Conservation (phyloP, 1,284 basidiomycete genomes). For the Bondarzewia mesenterica region DNA sequence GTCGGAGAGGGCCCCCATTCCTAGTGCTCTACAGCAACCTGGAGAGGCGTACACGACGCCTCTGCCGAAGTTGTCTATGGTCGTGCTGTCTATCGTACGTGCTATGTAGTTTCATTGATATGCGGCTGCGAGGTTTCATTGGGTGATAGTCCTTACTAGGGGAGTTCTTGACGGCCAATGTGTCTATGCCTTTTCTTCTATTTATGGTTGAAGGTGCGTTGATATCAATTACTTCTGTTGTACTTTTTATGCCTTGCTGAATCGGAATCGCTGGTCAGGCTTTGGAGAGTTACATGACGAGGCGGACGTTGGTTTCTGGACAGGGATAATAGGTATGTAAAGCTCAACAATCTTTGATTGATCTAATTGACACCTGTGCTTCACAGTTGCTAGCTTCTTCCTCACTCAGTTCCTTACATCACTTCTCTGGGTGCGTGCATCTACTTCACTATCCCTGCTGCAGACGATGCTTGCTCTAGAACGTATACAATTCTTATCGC, state of each 20-base stretch:
- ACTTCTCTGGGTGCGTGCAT: slow-evolving; percentile 64
- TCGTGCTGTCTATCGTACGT: slow-evolving; percentile 81
- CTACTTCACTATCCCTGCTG: slow-evolving; percentile 7
- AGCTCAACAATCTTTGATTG: slow-evolving; percentile 5
- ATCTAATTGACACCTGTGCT: slow-evolving; percentile 5
- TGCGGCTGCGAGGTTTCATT: not conserved
- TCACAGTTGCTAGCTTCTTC: slow-evolving; percentile 70
- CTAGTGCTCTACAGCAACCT: slow-evolving; percentile 60
- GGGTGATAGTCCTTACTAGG: slow-evolving; percentile 56
- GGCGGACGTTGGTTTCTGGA: slow-evolving; percentile 78
- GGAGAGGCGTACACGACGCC: slow-evolving; percentile 67
- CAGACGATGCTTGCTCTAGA: no score
- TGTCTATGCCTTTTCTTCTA: slow-evolving; percentile 81
- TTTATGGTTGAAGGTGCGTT: slow-evolving; percentile 89
- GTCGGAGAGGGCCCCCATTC: slow-evolving; percentile 57
- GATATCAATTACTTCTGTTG: slow-evolving; percentile 7
- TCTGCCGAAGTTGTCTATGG: slow-evolving; percentile 81
- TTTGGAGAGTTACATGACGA: slow-evolving; percentile 62
- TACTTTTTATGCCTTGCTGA: not conserved
- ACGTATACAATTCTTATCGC: no score
- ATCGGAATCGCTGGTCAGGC: slow-evolving; percentile 29
- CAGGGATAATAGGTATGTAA: slow-evolving; percentile 64
- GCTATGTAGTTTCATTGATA: not conserved
- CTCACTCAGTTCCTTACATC: slow-evolving; percentile 90
- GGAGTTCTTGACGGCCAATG: slow-evolving; percentile 88